These are phyloP conservation scores for Malus hybrid DNA, from an alignment of 331 rosid species.

Conservation along the genomic window DNA sequence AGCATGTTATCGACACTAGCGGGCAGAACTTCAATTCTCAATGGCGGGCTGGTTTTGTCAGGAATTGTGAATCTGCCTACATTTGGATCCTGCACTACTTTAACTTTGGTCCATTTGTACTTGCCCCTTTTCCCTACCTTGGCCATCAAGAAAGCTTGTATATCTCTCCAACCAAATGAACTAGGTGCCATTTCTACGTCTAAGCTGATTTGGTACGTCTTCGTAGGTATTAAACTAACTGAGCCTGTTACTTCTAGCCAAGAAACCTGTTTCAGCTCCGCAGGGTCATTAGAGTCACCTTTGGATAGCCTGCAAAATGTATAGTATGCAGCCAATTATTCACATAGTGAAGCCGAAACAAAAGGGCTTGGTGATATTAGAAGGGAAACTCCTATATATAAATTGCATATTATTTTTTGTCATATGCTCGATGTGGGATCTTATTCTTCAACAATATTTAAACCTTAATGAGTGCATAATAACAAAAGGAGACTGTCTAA, in stretches of 20 bases:
- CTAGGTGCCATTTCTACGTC: not conserved
- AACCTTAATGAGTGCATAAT: not conserved
- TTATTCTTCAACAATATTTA: too few species aligned
- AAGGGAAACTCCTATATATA: too few species aligned
- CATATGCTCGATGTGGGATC: too few species aligned
- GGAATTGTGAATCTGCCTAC: rapidly evolving
- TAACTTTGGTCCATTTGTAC: conserved; percentile 14
- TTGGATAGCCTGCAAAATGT: not conserved
- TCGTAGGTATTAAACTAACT: rapidly evolving
- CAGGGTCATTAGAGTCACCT: not conserved
- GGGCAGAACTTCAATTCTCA: rapidly evolving
- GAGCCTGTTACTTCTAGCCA: conserved; percentile 26
- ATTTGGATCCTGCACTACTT: not conserved
- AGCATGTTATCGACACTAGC: not conserved
- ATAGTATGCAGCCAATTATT: not conserved
- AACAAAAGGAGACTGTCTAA: not conserved
- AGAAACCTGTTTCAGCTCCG: conserved; percentile 19
- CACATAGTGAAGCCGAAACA: not conserved
- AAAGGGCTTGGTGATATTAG: too few species aligned
- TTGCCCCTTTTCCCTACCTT: conserved; percentile 21
- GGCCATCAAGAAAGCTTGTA: conserved; percentile 22
- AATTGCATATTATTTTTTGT: too few species aligned
- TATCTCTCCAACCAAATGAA: conserved; percentile 26
- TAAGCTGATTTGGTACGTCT: not conserved
- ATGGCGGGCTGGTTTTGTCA: not conserved